Evolutionary conservation across 331 rosid genomes (phyloP).

Genomic region (Phaseolus coccineus): DNA sequence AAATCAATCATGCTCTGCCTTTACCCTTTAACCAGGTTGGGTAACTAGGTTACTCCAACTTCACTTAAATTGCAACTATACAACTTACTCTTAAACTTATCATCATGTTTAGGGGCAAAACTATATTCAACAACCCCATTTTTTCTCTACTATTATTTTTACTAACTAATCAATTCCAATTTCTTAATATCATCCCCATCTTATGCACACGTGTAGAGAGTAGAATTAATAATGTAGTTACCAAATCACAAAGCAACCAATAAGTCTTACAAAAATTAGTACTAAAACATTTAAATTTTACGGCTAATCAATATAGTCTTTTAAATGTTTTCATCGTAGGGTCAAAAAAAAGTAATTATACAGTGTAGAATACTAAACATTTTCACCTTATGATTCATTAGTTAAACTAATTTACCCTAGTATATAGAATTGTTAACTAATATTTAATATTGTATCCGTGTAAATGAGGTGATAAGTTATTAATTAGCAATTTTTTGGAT

Average conservation of each 20-base stretch:
- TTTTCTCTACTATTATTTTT: background rate
- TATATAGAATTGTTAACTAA: no score
- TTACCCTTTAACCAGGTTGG: slow-evolving; percentile 4
- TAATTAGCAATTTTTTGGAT: no score
- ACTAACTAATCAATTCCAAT: background rate
- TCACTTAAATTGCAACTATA: background rate
- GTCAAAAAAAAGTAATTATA: no score
- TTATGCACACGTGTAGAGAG: no score
- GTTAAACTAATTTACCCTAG: no score
- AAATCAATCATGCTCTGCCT: background rate
- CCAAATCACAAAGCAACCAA: background rate
- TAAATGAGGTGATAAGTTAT: no score
- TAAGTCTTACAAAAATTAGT: background rate
- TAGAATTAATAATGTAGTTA: background rate
- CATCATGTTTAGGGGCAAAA: background rate
- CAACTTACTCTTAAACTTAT: background rate
- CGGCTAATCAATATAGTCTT: background rate
- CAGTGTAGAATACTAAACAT: no score
- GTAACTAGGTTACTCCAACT: background rate
- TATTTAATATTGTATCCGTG: no score
- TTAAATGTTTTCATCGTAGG: slow-evolving; percentile 12
- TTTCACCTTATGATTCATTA: no score
- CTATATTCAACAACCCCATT: no score
- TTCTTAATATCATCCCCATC: background rate
- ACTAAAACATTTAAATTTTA: background rate